Percentiles rank a stretch among this genome's conserved stretches.
Evolutionary conservation across 495 filamentous ascomycete genomes (phyloP).

Genomic region (Aspergillus conjunctus): DNA sequence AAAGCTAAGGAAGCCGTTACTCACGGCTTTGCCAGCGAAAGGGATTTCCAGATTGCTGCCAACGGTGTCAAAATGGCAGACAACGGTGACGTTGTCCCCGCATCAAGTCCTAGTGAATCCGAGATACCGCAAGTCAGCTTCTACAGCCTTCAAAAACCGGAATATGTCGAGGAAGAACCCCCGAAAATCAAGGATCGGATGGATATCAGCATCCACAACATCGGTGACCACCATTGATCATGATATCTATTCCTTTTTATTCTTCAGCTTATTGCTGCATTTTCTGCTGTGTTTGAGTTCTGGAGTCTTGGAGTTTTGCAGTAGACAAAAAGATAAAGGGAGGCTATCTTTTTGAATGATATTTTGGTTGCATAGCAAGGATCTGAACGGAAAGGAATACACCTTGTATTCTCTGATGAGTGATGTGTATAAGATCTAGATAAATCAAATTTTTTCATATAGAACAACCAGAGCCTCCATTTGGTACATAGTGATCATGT

Average conservation of each 20-base stretch:
- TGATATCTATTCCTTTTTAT: constrained; percentile 17
- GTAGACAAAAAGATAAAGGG: constrained; percentile 26
- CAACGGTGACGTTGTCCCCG: constrained; percentile 60
- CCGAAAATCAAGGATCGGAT: constrained; percentile 54
- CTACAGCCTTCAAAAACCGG: constrained; percentile 23
- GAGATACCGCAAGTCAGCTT: constrained; percentile 44
- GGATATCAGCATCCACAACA: constrained; percentile 64
- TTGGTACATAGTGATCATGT: constrained; percentile 13
- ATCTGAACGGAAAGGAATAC: constrained; percentile 21
- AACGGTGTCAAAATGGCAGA: constrained; percentile 61
- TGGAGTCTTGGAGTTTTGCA: constrained; percentile 33
- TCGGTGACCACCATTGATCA: constrained; percentile 49
- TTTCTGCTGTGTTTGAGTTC: constrained; percentile 14
- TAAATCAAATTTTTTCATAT: constrained; percentile 1
- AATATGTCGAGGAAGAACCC: constrained; percentile 33
- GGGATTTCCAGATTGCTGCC: constrained; percentile 63
- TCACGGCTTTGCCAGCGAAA: constrained; percentile 62
- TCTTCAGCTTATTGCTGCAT: constrained; percentile 6
- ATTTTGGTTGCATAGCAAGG: constrained; percentile 19
- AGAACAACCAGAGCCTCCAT: not conserved
- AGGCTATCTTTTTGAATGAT: constrained; percentile 24
- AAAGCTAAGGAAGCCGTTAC: constrained; percentile 69
- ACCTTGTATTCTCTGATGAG: constrained; percentile 13
- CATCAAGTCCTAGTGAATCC: constrained; percentile 36
- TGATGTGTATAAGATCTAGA: constrained; percentile 1